phyloP scores from a whole-genome alignment of 2,329 filamentous ascomycete genomes.

The Aspergillus piperis region DNA sequence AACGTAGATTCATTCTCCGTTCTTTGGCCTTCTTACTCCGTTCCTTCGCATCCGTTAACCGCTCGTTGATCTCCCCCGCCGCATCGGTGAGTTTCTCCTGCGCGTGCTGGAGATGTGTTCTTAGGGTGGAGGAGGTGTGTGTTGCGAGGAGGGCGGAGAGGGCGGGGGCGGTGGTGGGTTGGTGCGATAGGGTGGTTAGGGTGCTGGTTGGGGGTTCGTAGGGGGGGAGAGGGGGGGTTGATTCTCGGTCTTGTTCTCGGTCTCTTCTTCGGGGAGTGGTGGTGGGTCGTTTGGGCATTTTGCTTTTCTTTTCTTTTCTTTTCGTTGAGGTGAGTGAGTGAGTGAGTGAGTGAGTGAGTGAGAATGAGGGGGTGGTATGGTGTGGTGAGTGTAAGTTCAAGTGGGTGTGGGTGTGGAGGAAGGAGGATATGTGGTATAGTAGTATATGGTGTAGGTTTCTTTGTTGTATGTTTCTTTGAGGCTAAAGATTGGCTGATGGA shows the following conservation, averaged over 20 bases:
- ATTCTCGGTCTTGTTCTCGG: background rate
- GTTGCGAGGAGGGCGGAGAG: constrained; percentile 49
- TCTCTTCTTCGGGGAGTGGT: background rate
- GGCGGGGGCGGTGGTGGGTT: constrained; percentile 46
- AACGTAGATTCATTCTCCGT: constrained; percentile 16
- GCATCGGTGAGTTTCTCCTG: constrained; percentile 50
- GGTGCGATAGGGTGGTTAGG: constrained; percentile 55
- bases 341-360: no score
- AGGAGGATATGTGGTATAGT: background rate
- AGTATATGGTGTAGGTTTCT: background rate
- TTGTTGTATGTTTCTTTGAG: background rate
- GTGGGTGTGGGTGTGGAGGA: background rate
- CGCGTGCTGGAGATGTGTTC: constrained; percentile 51
- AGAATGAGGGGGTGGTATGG: background rate
- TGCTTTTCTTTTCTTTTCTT: no score
- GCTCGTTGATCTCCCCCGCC: constrained; percentile 60
- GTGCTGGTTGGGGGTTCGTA: constrained; percentile 58
- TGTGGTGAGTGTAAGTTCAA: background rate
- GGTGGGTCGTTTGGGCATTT: background rate
- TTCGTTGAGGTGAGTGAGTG: no score
- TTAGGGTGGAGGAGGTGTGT: constrained; percentile 47
- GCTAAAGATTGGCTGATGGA: background rate
- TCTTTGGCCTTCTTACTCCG: constrained; percentile 42
- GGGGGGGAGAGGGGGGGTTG: constrained; percentile 40
- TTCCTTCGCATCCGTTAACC: constrained; percentile 43